phyloP scores from a whole-genome alignment of 352 stramenopile genomes.

The Globisporangium paroecandrum region DNA sequence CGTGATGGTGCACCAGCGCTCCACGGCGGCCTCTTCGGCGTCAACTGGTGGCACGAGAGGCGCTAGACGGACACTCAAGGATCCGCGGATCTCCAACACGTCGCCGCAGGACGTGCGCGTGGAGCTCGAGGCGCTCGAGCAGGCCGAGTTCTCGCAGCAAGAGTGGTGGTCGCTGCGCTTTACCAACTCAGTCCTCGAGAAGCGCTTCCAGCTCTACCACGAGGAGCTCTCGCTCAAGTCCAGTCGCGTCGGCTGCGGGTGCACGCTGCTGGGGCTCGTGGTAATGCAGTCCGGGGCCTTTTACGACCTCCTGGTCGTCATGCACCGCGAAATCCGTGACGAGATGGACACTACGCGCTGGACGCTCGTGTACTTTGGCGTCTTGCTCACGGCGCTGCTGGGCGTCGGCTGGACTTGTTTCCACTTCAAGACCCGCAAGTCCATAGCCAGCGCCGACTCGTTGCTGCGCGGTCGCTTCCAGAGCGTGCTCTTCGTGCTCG shows the following conservation, averaged over 20 bases:
- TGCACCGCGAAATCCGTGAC: conserved; percentile 8
- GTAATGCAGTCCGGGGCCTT: conserved; percentile 39
- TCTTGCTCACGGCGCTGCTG: conserved; percentile 13
- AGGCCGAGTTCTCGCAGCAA: conserved; percentile 37
- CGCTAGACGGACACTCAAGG: conserved; percentile 18
- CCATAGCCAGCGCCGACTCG: not conserved
- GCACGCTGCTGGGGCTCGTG: conserved; percentile 32
- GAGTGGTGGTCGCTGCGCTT: conserved; percentile 45
- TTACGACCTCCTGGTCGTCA: conserved; percentile 23
- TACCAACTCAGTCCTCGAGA: conserved; percentile 36
- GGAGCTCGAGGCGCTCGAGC: conserved; percentile 47
- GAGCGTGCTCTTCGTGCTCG: conserved; percentile 26
- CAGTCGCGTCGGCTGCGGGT: conserved; percentile 29
- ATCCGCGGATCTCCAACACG: conserved; percentile 43
- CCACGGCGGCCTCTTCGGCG: not conserved
- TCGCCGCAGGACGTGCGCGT: conserved; percentile 40
- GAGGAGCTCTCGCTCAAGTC: conserved; percentile 41
- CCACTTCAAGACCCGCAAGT: conserved; percentile 24
- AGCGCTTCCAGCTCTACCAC: conserved; percentile 58
- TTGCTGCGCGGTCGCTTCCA: conserved; percentile 35
- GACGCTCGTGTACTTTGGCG: conserved; percentile 25
- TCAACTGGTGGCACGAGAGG: conserved; percentile 7
- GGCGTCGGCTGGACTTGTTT: conserved; percentile 17
- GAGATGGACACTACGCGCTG: conserved; percentile 24
- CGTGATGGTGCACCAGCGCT: not conserved